Base-by-base conservation (phyloP, 2,329 filamentous ascomycete genomes). In the Pseudogymnoascus sp. region DNA sequence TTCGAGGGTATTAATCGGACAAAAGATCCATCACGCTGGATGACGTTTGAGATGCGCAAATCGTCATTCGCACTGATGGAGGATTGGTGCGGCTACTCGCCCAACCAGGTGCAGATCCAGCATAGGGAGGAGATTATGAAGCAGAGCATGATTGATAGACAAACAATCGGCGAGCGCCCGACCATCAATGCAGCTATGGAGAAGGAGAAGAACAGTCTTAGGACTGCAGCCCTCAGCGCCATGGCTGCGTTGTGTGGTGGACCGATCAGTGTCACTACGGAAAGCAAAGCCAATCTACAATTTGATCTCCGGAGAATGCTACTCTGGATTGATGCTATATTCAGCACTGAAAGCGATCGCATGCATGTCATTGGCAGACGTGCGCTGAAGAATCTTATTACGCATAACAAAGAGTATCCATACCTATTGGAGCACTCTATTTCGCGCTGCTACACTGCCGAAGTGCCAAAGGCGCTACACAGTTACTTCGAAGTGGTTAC, bases 1-100 rank as follows among this genome's bases (percentile, higher is more conserved):
- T 99, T 96, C 68, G 91, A 96, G 69, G 91, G 91, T 5, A 91
- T 97, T 69, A 95, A 93, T 69, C 84, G 88, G 61, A 91, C 91
- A 0, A 87, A 87, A 66, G 91, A 97, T 65, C 89, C 92, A 1
- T 88, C 91, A 4, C 84, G 91, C 34, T 99, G 95, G 93, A 95
- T 99, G 85, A 93, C 95, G 0, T 99, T 99, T 71, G 95, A 99
- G 74, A 91, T 93, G 11, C 84, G 96, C 42, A 96, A 97, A 73
- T 97, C 95, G 4, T 90, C 93, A 0, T 99, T 99, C 72, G 88
- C 93, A 0, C 78, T 99, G 59, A 97, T 99, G 93, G 95, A 99
- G 75, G 93, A 97, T 68, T 99, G 96, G 96, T 99, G 95, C 73
- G 95, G 95, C 2, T 97, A 96, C 74, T 96, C 93, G 6, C 91